These are phyloP conservation scores for Sodiomyces alkalinus DNA, from an alignment of 2,329 filamentous ascomycete genomes.

Conservation along the genomic window DNA sequence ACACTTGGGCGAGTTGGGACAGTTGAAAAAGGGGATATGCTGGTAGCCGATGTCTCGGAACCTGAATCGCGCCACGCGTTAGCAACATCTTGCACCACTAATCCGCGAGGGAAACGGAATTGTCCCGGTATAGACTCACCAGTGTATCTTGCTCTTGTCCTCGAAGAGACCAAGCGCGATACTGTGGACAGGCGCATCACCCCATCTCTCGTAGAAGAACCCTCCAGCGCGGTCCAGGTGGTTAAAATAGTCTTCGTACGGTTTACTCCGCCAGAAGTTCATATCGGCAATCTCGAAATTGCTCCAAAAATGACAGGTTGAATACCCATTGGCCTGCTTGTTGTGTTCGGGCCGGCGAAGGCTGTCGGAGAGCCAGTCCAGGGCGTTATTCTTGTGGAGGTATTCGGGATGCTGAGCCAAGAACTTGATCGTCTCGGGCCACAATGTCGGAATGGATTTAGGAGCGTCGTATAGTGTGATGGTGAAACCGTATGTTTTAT, in stretches of 20 bases:
- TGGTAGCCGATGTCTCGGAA: conserved; percentile 99
- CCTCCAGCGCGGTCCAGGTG: conserved; percentile 87
- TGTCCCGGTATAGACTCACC: too few species aligned
- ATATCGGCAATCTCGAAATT: conserved; percentile 97
- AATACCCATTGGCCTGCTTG: conserved; percentile 75
- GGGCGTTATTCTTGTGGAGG: conserved; percentile 68
- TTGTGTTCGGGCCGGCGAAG: conserved; percentile 65
- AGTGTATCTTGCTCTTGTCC: conserved; percentile 81
- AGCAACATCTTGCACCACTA: too few species aligned
- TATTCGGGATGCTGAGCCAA: conserved; percentile 71
- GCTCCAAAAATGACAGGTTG: conserved; percentile 97
- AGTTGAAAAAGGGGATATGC: conserved; percentile 97
- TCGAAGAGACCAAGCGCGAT: conserved; percentile 88
- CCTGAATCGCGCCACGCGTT: conserved; percentile 31
- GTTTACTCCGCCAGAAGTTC: conserved; percentile 78
- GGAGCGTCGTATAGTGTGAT: conserved; percentile 94
- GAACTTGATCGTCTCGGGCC: conserved; percentile 94
- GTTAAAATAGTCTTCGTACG: conserved; percentile 91
- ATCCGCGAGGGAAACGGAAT: too few species aligned
- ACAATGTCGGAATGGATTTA: conserved; percentile 70
- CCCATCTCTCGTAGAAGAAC: conserved; percentile 98
- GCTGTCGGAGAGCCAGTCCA: conserved; percentile 75
- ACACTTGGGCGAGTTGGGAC: conserved; percentile 91
- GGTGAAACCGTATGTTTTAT: conserved; percentile 98
- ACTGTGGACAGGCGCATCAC: conserved; percentile 91